phyloP scores from a whole-genome alignment of 2,329 filamentous ascomycete species.

The Claviceps spartinae region DNA sequence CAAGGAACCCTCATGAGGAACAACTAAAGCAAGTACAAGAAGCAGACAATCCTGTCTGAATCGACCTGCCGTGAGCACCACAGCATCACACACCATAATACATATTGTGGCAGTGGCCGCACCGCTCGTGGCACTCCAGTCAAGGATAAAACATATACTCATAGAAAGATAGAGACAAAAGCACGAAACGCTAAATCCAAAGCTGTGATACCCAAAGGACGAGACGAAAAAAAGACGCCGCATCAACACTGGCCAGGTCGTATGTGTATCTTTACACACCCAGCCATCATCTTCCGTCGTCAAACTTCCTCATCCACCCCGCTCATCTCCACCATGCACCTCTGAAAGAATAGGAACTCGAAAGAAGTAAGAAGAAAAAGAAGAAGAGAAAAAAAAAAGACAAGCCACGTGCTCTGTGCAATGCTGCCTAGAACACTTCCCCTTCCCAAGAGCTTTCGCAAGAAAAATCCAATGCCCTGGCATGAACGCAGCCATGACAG shows the following conservation, averaged over 20 bases:
- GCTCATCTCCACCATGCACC: too few species aligned
- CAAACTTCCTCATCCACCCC: too few species aligned
- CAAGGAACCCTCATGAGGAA: too few species aligned
- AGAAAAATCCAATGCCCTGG: neutral
- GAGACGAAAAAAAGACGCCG: conserved; percentile 6
- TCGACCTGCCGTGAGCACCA: neutral
- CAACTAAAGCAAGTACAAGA: too few species aligned
- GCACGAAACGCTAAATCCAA: neutral
- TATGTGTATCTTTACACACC: too few species aligned
- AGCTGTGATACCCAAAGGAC: neutral
- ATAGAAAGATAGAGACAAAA: neutral
- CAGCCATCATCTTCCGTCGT: too few species aligned
- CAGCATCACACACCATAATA: neutral
- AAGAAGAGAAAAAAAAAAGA: neutral
- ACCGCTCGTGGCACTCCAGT: neutral
- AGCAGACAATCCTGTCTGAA: too few species aligned
- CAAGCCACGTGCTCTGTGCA: neutral
- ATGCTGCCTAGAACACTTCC: neutral
- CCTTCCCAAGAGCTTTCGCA: neutral
- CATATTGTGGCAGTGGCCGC: too few species aligned
- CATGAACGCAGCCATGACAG: conserved; percentile 2
- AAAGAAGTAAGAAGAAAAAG: neutral
- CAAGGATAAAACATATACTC: neutral
- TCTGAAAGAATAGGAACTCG: conserved; percentile 12
- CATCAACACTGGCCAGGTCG: too few species aligned